Base-by-base conservation (phyloP, 2,329 filamentous ascomycete genomes). In the Phaeosphaeria sp. region DNA sequence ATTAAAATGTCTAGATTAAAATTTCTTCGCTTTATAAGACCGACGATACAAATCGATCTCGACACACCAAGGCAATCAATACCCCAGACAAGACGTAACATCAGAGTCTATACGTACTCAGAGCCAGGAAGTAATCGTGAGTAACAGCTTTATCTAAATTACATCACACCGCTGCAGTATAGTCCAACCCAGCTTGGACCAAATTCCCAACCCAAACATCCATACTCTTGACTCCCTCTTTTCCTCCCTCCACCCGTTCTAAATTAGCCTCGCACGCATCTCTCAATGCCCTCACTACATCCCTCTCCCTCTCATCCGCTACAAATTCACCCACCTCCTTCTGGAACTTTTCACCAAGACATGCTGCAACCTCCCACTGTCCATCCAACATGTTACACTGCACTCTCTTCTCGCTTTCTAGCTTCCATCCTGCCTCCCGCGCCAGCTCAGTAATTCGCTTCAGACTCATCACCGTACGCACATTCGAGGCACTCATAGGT, bases 391-490 rank as follows among this genome's bases (percentile, higher is more conserved):
- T 66, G 3, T 60, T 70, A n/a, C 75, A 69, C 11, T 78, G 67
- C 21, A 84, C 65, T n/a, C 64, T 59, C 1, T 46, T 65, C 55
- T 83, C 78, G 5, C 60, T 69, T 21, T 72, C 71, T 5, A 81
- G 47, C 10, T 57, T 54, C 78, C 78, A 84, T 1, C 79, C 79
- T 0, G 68, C 75, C 13, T 55, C 66, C 21, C 56, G 10, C 2
- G 78, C 80, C 4, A 79, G 62, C 2, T 68, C 63, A 6, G 65
- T 76, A 33, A 86, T 79, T 18, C 68, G 72, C 13, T 58, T 62
- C 15, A 82, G 83, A 7, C 76, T 75, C 15, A 85, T 55, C 6
- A 80, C 72, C 9, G 77, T 82, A 50, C 81, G 78, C 11, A 87
- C 77, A 65, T 87, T 87, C 9, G 76, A 78, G 0, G 52, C 57